Conservation (phyloP, 164 flowering plant genomes). For the Macadamia integrifolia region DNA sequence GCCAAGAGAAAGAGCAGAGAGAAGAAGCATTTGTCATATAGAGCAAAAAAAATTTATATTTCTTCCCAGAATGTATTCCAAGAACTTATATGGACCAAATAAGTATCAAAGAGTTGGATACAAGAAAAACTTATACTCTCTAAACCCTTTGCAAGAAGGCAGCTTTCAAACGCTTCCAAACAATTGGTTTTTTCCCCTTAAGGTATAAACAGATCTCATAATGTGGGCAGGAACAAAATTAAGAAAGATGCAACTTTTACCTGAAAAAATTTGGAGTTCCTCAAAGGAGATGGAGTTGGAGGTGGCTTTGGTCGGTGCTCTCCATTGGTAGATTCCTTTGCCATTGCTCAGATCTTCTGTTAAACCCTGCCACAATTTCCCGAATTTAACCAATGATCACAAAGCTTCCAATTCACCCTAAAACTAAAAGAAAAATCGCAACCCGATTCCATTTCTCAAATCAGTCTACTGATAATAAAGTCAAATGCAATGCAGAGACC, state of each 20-base stretch:
- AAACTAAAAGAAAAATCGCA: neutral
- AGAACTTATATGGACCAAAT: too few species aligned
- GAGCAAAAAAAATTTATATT: neutral
- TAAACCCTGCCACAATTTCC: neutral
- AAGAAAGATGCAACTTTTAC: constrained; percentile 16
- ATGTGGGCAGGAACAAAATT: too few species aligned
- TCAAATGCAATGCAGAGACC: neutral
- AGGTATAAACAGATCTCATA: too few species aligned
- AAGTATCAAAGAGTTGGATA: too few species aligned
- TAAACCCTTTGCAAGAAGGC: too few species aligned
- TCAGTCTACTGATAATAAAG: neutral
- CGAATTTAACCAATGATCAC: neutral
- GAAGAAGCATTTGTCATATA: neutral
- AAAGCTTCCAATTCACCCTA: neutral
- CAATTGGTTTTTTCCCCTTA: too few species aligned
- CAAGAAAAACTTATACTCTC: too few species aligned
- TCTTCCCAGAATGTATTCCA: too few species aligned
- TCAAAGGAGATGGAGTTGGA: constrained; percentile 68
- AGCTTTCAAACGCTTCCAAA: too few species aligned
- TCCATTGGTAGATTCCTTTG: constrained; percentile 33
- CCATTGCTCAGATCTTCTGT: constrained; percentile 31
- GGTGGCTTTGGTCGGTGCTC: constrained; percentile 40
- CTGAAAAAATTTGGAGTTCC: constrained; percentile 63
- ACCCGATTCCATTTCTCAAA: neutral
- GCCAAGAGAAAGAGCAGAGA: neutral